Evolutionary conservation across 805 yeast genomes (phyloP), one percentile per base, ranked within the genome.

Genomic region (Debaryomyces tyrocola): DNA sequence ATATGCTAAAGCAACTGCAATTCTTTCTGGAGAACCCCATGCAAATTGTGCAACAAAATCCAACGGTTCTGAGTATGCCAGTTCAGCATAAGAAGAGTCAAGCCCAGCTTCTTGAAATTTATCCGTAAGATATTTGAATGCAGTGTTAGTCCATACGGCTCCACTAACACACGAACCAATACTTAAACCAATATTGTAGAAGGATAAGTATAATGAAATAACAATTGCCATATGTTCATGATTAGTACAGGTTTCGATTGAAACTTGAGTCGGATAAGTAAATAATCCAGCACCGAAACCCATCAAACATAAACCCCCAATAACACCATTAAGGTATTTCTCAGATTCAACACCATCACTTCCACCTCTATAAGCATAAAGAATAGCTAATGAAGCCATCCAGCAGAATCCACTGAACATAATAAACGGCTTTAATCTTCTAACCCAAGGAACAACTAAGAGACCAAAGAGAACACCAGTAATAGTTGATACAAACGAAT

Each of bases 261-360:
- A 75, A 5, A 80, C 81, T 58, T 82, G 86, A 9, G 82, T 73
- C 4, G 85, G 75, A 56, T 82, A 83, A 12, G 86, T 81, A 70
- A 84, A 82, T 62, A 85, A 79, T 15, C 88, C 88, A 37, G 87
- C 87, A 55, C 89, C 90, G 47, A 86, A 75, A 54, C 91, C 91
- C 52, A 83, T 63, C 14, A 85, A 58, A 58, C 84, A 78, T 52
- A 80, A 72, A 6, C 84, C 79, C 12, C 85, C 90, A 60, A 86
- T 80, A 46, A 85, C 71, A 53, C 90, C 90, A 38, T 71, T 55
- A 45, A 60, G 62, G 51, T 56, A 62, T 17, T 57, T 49, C 36
- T 59, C 52, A 34, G 52, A 46, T 34, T 62, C 50, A 40, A 70
- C 66, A 20, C 82, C 73, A 37, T 64, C 59, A 35, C 66, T 63